Evolutionary conservation across 352 stramenopile species (phyloP), one percentile per base, ranked within the genome.

Genomic region (Phytophthora fragariaefolia): DNA sequence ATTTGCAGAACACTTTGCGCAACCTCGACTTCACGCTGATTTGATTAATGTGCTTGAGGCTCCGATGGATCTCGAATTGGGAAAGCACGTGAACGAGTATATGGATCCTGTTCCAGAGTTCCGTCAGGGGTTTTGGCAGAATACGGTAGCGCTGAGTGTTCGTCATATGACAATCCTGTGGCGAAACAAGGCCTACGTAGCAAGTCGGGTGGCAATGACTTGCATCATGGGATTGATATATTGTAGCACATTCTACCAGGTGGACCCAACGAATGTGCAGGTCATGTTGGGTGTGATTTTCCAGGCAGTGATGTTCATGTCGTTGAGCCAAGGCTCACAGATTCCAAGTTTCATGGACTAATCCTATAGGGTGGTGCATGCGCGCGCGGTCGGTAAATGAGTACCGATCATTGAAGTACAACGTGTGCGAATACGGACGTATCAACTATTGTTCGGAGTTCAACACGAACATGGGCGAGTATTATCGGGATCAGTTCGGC

Each of bases 161-260:
- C 77, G 88, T 3, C 75, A 88, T 38, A 70, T 90, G 32, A 77
- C 62, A 4, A 66, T 95, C 6, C 82, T 77, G 75, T 59, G 63
- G 43, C 48, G 70, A 6, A 71, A 76, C 51, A 71, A 62, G 47
- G 48, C 60, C 4, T 76, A 73, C 53, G 47, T 78, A 7, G 38
- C 38, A 4, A 59, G 63, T 34, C 55, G 69, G 23, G 36, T 68
- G 4, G 36, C 72, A 13, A 74, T 71, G 62, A 61, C 50, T 10
- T 61, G 54, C 18, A 43, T 63, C 27, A 63, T 63, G 55, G 55
- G 55, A 10, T 47, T 63, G 26, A 51, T 52, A 38, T 61, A 61
- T 27, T 38, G 54, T 12, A 61, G 54, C 17, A 61, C 53, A 1
- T 63, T 63, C 55, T 63, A 28, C 28, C 17, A 63, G 4, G 43